Base-by-base conservation (phyloP, 371 early-diverging fungal genomes). In the Rhizopus stolonifer region DNA sequence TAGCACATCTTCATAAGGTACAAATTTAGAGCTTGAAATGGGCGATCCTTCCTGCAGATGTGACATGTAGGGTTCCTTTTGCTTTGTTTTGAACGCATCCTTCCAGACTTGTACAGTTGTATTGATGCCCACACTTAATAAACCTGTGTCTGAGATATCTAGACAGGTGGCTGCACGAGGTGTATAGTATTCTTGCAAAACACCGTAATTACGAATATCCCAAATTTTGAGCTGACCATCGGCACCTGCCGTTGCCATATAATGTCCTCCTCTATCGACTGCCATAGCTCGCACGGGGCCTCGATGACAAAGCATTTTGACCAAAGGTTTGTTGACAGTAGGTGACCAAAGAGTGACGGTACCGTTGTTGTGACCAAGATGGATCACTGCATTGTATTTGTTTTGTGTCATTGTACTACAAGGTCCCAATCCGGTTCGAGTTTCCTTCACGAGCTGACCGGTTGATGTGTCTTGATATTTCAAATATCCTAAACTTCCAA, bases 401-500 rank as follows among this genome's bases (percentile, higher is more conserved):
- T 98, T 99, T 56, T 94, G 94, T n/a, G 85, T 69, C 89, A 96
- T 89, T 14, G 85, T 79, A 31, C 83, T 77, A 60, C 91, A 91
- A 14, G 76, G 72, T 4, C 97, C 96, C 13, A 92, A 70, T 39
- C 85, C 82, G 1, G 97, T 90, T 46, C 84, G 78, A 33, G 80
- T 81, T 58, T 94, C 94, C 19, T 90, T 84, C 7, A 96, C 90
- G 7, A 96, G 65, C 52, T 86, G 69, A 40, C 99, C 99, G 24
- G 93, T 96, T 1, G 96, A 96, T 38, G 93, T 92, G 67, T 99
- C 99, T 69, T 96, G 96, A 74, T 99, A 99, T 69, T 86, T 87
- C 22, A 99, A 71, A 43, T 71, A 79, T 10, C 98, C 96, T 8
- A 83, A 71, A 55, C 89, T 87, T 17, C 94, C 92, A 33, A 92